A percentile compares a stretch with the other conserved stretches of the same genome.
Evolutionary conservation across 352 stramenopile species (phyloP).

Genomic region (Globisporangium mamillatum): DNA sequence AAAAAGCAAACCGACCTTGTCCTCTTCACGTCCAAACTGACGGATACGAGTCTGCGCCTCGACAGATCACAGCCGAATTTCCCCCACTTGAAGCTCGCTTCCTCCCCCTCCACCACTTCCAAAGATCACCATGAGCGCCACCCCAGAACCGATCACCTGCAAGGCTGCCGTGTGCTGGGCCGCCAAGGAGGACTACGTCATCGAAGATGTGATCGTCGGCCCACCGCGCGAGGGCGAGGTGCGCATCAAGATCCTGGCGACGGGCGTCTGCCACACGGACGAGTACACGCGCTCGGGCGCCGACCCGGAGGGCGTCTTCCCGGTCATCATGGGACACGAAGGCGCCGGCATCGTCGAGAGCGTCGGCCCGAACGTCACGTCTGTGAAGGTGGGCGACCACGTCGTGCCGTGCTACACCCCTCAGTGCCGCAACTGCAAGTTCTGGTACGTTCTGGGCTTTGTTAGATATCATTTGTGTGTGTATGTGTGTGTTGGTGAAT

Average conservation of each 20-base stretch:
- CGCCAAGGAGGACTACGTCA: conserved; percentile 80
- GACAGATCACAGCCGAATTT: neutral
- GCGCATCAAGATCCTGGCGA: conserved; percentile 82
- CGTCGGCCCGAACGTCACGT: conserved; percentile 73
- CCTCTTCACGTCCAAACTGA: neutral
- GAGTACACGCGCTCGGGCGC: conserved; percentile 83
- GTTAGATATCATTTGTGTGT: neutral
- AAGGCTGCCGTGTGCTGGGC: conserved; percentile 88
- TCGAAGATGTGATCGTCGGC: conserved; percentile 80
- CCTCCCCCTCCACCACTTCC: neutral
- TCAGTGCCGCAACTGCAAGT: conserved; percentile 89
- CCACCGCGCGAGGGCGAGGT: conserved; percentile 68
- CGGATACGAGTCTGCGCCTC: neutral
- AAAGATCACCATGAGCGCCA: conserved; percentile 36
- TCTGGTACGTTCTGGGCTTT: conserved; percentile 42
- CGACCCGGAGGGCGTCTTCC: conserved; percentile 82
- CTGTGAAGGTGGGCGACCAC: conserved; percentile 84
- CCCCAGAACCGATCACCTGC: conserved; percentile 76
- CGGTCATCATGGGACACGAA: conserved; percentile 87
- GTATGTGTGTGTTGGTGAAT: neutral
- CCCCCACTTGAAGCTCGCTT: conserved; percentile 13
- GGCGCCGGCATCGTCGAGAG: conserved; percentile 83
- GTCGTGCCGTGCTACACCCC: conserved; percentile 96
- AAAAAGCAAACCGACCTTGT: neutral
- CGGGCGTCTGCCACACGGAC: conserved; percentile 85